These are phyloP conservation scores for Sphagnurus paluster DNA, from an alignment of 1,284 basidiomycete genomes.

Conservation along the genomic window DNA sequence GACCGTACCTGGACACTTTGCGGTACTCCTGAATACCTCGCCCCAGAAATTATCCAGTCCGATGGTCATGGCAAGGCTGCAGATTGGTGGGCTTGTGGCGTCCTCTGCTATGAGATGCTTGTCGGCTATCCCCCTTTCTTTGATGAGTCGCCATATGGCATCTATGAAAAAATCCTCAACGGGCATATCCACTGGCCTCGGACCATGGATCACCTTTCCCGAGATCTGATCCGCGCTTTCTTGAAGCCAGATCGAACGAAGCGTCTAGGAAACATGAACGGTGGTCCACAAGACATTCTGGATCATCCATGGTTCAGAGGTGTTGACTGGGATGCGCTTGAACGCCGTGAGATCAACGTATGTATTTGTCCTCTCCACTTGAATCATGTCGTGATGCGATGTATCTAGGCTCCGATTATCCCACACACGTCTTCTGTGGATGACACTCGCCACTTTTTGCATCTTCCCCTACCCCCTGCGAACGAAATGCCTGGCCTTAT, in stretches of 20 bases:
- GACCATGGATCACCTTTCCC: slow-evolving; percentile 79
- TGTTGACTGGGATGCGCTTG: slow-evolving; percentile 85
- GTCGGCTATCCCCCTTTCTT: slow-evolving; percentile 94
- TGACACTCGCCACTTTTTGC: slow-evolving; percentile 80
- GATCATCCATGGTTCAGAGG: slow-evolving; percentile 96
- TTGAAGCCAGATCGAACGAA: slow-evolving; percentile 92
- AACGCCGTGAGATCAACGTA: slow-evolving; percentile 77
- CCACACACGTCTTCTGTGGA: slow-evolving; percentile 75
- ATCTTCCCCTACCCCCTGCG: slow-evolving; percentile 69
- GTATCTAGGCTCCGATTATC: slow-evolving; percentile 73
- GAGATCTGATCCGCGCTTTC: slow-evolving; percentile 80
- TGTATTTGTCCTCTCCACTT: slow-evolving; percentile 21
- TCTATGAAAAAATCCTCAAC: slow-evolving; percentile 92
- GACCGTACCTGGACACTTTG: slow-evolving; percentile 99
- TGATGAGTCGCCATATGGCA: slow-evolving; percentile 90
- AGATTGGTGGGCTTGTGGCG: slow-evolving; percentile 99
- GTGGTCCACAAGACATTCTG: slow-evolving; percentile 89
- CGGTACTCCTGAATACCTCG: slow-evolving; percentile 96
- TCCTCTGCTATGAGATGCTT: slow-evolving; percentile 98
- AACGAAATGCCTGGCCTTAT: slow-evolving; percentile 78
- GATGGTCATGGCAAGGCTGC: slow-evolving; percentile 98
- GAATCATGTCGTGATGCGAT: slow-evolving; percentile 11
- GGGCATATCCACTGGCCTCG: slow-evolving; percentile 93
- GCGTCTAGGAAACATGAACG: slow-evolving; percentile 93
- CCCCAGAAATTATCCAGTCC: slow-evolving; percentile 94